Percentiles rank a stretch among this genome's conserved stretches.
Evolutionary conservation across 805 yeast species (phyloP).

Genomic region (Maudiozyma barnettii): DNA sequence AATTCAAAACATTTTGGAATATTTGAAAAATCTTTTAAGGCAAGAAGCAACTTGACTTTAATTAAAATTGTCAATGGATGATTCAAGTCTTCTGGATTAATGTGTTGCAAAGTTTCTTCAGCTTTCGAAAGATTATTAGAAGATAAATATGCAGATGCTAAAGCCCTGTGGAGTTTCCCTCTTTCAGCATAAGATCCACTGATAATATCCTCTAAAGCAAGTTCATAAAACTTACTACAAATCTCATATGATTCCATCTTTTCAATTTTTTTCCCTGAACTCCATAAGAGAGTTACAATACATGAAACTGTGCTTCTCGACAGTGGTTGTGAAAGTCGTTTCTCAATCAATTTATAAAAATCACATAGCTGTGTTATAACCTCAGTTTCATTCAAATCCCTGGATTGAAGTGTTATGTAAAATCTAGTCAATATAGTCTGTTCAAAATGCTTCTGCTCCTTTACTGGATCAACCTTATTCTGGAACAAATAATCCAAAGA

Average conservation of each 20-base stretch:
- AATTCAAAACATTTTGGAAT: conserved; percentile 21
- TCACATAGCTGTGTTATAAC: conserved; percentile 15
- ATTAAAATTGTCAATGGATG: conserved; percentile 29
- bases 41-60: conserved; percentile 19
- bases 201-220: conserved; percentile 20
- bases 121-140: conserved; percentile 16
- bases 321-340: conserved; percentile 18
- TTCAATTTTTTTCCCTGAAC: conserved; percentile 27
- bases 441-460: conserved; percentile 23
- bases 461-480: conserved; percentile 23
- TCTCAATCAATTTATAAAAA: conserved; percentile 24
- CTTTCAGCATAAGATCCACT: conserved; percentile 23
- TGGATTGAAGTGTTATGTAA: conserved; percentile 19
- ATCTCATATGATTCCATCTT: conserved; percentile 17
- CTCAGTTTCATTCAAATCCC: conserved; percentile 15
- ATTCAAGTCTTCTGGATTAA: conserved; percentile 17
- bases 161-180: conserved; percentile 32
- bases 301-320: conserved; percentile 27
- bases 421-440: conserved; percentile 22
- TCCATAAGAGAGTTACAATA: conserved; percentile 33
- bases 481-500: conserved; percentile 31
- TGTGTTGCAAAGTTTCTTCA: conserved; percentile 12
- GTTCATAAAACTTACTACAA: conserved; percentile 21
- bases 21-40: neutral
- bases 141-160: conserved; percentile 25